Evolutionary conservation across 805 yeast genomes (phyloP), one percentile per base, ranked within the genome.

Genomic region (Suhomyces sp.): DNA sequence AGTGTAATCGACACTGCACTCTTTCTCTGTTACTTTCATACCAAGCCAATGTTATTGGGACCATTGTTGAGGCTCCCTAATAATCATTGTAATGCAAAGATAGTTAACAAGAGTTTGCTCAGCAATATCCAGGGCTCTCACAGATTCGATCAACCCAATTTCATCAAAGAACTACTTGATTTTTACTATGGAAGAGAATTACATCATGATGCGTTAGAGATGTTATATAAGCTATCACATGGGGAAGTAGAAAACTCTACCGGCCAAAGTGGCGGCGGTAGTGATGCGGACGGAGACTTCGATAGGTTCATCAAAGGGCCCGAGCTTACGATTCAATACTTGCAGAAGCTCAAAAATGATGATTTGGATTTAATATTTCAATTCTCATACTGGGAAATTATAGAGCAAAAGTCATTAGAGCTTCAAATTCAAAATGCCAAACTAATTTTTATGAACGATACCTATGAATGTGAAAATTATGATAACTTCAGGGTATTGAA

Each of bases 31-130:
- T 93, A 94, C 63, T 73, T 83, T 52, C 63, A 82, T n/a, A 81
- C 82, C 27, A 82, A 82, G 50, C 87, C 89, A 0, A 79, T 86
- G 55, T 75, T 93, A 64, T 79, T 93, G 12, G 96, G 93, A 0
- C 94, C 98, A 0, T 79, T 93, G 19, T 75, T 93, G 4, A 75
- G 98, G 46, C 77, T 90, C 1, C 78, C 79, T 0, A 80, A 82
- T 24, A 94, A 92, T 65, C 73, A 76, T 57, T 90, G 97, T 70
- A 85, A 86, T 59, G 77, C 85, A 4, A 71, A 74, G 1, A 75
- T 81, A 2, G 96, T 89, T 1, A 80, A 81, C 46, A 65, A 69
- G 9, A 77, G 80, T 47, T 76, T 90, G 25, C 65, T 76, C 9
- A 62, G 69, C 3, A 71, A 77, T 51, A 40, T 67, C 10, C 64